Evolutionary conservation across 1,139 yeast species (phyloP).

Genomic region (Scheffersomyces insectosa): DNA sequence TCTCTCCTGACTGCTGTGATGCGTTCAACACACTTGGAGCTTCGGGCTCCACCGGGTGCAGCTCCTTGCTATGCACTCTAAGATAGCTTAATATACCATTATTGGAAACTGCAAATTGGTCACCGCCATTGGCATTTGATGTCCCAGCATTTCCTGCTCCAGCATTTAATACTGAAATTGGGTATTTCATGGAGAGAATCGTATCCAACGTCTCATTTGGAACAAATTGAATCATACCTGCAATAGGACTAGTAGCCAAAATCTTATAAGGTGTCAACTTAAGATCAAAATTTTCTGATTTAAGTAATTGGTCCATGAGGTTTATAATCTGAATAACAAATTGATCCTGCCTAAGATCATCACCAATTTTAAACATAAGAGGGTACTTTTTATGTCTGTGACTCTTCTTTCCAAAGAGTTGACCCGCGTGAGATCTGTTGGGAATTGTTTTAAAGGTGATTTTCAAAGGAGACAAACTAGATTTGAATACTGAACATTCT

Average conservation of each 20-base stretch:
- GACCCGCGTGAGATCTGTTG: conserved; percentile 22
- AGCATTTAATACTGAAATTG: conserved; percentile 15
- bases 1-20: conserved; percentile 5
- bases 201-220: conserved; percentile 90
- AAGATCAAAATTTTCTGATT: conserved; percentile 88
- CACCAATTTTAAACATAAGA: conserved; percentile 92
- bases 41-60: conserved; percentile 26
- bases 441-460: conserved; percentile 67
- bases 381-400: conserved; percentile 61
- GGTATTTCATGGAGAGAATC: conserved; percentile 64
- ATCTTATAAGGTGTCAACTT: conserved; percentile 87
- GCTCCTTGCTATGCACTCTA: conserved; percentile 51
- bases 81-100: conserved; percentile 74
- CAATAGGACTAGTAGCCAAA: conserved; percentile 85
- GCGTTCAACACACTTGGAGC: conserved; percentile 29
- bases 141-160: conserved; percentile 4
- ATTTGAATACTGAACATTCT: conserved; percentile 84
- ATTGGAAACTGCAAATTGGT: conserved; percentile 11
- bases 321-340: conserved; percentile 89
- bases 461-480: conserved; percentile 85
- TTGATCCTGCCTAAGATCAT: conserved; percentile 95
- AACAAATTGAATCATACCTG: conserved; percentile 90
- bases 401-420: conserved; percentile 31
- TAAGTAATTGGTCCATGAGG: conserved; percentile 84
- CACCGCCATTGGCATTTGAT: conserved; percentile 1